Evolutionary conservation across 495 filamentous ascomycete species (phyloP), one percentile per base, ranked within the genome.

Genomic region (Aspergillus asperescens): DNA sequence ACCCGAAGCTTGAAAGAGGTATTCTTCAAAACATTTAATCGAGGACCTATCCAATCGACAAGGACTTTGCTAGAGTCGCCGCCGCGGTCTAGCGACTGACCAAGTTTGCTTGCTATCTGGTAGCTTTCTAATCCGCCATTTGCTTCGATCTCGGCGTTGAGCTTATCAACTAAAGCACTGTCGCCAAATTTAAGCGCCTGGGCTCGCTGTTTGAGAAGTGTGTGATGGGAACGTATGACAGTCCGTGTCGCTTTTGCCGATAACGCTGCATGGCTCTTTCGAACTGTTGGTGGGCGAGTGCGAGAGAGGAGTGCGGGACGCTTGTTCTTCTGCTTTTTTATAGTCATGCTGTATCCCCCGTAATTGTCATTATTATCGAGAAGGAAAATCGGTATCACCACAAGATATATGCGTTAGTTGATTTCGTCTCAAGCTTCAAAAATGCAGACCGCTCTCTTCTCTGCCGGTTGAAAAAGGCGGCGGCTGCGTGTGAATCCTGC

Each of bases 1-100:
- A 96, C 77, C 16, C 77, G 77, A 23, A 88, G 61, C 45, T 70
- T 72, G 13, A 56, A 54, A 4, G 62, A 20, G 5, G 54, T 49
- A 5, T 61, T 52, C 52, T 62, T 58, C 52, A 59, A 57, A 35
- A 56, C 48, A 25, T 39, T 62, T 44, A 74, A 57, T 25, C 68
- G 52, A 3, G 81, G 71, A 40, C 77, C 66, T 27, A 97, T 77
- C 93, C 93, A 99, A 63, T 91, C 78, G 70, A 96, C 79, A 18
- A 99, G 74, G 3, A 92, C 72, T 61, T 79, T 85, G 39, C 89
- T 95, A 19, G 88, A 92, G 73, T 99, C 93, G 19, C 93, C 93
- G 12, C 93, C 93, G 47, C 93, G 84, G 28, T 88, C 81, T 43
- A 78, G 75, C 12, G 86, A 83, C 65, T 99, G 93, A 2, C 93